Conservation (phyloP, 768 basidiomycete genomes). For the Boletales sp. region DNA sequence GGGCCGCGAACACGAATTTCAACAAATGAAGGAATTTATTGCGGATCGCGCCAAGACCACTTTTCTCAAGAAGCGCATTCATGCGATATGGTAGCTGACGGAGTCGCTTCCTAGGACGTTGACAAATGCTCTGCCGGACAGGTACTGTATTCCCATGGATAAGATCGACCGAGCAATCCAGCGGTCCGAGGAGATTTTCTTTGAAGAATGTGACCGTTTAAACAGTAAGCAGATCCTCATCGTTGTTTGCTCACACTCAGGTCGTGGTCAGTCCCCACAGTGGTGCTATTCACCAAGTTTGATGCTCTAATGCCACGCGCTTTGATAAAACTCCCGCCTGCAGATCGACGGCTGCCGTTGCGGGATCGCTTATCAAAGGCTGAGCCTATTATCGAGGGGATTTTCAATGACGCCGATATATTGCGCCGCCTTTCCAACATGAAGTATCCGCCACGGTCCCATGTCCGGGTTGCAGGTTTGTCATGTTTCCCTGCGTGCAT, state of each 20-base stretch:
- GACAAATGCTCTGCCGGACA: neutral
- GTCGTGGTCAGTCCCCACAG: neutral
- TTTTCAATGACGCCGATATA: neutral
- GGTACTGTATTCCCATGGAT: conserved; percentile 10
- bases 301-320: conserved; percentile 2
- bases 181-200: conserved; percentile 1
- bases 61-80: conserved; percentile 4
- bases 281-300: conserved; percentile 10
- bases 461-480: neutral
- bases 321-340: neutral
- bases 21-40: conserved; percentile 4
- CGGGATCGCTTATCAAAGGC: neutral
- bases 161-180: neutral
- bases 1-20: neutral
- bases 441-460: neutral
- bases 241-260: neutral
- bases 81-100: conserved; percentile 2
- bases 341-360: neutral
- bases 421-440: neutral
- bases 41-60: neutral
- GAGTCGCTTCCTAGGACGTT: neutral
- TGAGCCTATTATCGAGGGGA: neutral
- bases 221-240: neutral
- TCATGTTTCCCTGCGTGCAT: too few species aligned
- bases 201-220: neutral